Percentiles rank a stretch among this genome's conserved stretches.
Evolutionary conservation across 306 rosid genomes (phyloP).

Genomic region (Myrica gale): DNA sequence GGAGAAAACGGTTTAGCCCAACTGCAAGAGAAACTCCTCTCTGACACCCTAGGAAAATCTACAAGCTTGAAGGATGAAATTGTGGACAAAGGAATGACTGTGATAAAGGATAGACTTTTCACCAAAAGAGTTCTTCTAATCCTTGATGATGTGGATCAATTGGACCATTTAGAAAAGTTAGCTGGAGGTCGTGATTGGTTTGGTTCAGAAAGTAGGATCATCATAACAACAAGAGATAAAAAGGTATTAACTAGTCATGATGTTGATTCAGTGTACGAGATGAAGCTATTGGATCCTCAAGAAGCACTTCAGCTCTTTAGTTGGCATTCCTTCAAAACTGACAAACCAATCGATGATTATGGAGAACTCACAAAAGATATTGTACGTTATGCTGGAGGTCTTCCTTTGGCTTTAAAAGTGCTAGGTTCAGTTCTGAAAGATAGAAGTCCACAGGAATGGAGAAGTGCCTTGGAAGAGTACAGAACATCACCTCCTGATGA

Average conservation of each 20-base stretch:
- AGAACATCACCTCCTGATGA: too few species aligned
- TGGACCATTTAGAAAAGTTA: slow-evolving; percentile 23
- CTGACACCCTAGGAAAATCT: background rate
- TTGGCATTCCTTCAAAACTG: slow-evolving; percentile 24
- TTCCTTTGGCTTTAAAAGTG: slow-evolving; percentile 35
- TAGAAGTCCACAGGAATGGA: too few species aligned
- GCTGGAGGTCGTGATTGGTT: slow-evolving; percentile 33
- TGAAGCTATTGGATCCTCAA: slow-evolving; percentile 15
- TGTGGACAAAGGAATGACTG: slow-evolving; percentile 8
- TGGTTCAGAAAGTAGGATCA: slow-evolving; percentile 35
- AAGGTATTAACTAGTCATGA: slow-evolving; percentile 10
- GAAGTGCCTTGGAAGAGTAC: too few species aligned
- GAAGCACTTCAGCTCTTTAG: slow-evolving; percentile 29
- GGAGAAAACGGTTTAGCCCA: slow-evolving; percentile 6
- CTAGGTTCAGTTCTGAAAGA: slow-evolving; percentile 30
- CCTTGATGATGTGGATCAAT: slow-evolving; percentile 32
- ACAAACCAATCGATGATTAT: slow-evolving; percentile 10
- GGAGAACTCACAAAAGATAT: background rate
- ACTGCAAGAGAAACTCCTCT: slow-evolving; percentile 24
- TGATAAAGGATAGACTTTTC: slow-evolving; percentile 8
- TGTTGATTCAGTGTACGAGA: background rate
- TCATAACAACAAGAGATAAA: slow-evolving; percentile 33
- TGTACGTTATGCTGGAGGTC: slow-evolving; percentile 31
- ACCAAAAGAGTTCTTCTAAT: slow-evolving; percentile 28
- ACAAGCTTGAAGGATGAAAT: background rate